These are phyloP conservation scores for Coemansia sp. DNA, from an alignment of 192 early-diverging fungal species.

Conservation along the genomic window DNA sequence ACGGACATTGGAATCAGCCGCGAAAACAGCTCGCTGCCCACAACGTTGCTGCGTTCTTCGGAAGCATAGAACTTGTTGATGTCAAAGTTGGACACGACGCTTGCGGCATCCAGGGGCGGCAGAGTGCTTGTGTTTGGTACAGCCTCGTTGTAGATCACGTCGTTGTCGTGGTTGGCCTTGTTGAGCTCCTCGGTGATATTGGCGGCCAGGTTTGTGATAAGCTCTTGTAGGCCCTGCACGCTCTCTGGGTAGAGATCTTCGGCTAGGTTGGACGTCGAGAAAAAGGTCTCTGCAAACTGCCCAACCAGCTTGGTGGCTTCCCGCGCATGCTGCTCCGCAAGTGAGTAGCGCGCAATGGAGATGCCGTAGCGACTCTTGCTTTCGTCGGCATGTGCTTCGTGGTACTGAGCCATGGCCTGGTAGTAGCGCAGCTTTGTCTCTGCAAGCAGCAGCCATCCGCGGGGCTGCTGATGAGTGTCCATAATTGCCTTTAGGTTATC, in stretches of 20 bases:
- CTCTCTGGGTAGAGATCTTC: constrained; percentile 65
- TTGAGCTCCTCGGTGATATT: constrained; percentile 70
- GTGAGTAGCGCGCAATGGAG: constrained; percentile 70
- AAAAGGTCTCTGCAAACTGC: constrained; percentile 72
- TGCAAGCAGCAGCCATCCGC: constrained; percentile 77
- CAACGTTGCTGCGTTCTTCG: constrained; percentile 77
- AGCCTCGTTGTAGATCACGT: constrained; percentile 89
- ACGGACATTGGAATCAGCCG: constrained; percentile 89
- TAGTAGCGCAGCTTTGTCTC: constrained; percentile 93
- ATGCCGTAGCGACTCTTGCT: constrained; percentile 83
- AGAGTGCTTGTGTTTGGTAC: constrained; percentile 80
- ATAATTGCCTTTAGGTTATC: constrained; percentile 71
- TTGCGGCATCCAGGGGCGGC: constrained; percentile 67
- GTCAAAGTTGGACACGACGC: constrained; percentile 62
- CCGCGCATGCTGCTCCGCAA: constrained; percentile 81
- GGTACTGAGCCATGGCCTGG: constrained; percentile 82
- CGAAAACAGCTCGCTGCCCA: constrained; percentile 88
- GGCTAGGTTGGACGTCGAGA: constrained; percentile 60
- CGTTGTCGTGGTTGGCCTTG: constrained; percentile 83
- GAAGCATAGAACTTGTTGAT: constrained; percentile 73
- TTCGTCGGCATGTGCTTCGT: constrained; percentile 75
- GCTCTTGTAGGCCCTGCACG: constrained; percentile 71
- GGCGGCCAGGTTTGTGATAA: constrained; percentile 64
- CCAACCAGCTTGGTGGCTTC: constrained; percentile 66
- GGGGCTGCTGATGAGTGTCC: constrained; percentile 70